Percentiles rank a stretch among this genome's conserved stretches.
phyloP scores from a whole-genome alignment of 371 early-diverging fungal genomes.

The Mortierella sp. region DNA sequence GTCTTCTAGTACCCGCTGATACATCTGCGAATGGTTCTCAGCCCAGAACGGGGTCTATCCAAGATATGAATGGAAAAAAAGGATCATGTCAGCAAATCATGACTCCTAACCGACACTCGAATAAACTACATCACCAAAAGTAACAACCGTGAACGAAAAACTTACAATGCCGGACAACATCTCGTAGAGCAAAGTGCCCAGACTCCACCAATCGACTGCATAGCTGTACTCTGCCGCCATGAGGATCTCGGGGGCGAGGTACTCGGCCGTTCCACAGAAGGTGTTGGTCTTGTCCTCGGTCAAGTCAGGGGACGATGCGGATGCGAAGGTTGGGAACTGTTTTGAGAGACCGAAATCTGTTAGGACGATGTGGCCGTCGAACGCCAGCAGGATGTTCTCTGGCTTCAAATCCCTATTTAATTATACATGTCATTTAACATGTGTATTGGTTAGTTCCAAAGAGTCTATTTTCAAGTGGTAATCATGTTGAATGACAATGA shows the following conservation, averaged over 20 bases:
- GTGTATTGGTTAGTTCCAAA: not conserved
- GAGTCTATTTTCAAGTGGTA: not conserved
- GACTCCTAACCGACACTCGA: not conserved
- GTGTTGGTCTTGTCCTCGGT: slow-evolving; percentile 79
- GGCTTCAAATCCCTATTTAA: slow-evolving; percentile 81
- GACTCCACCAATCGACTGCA: slow-evolving; percentile 97
- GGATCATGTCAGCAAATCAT: not conserved
- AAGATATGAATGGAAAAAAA: not conserved
- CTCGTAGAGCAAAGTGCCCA: slow-evolving; percentile 95
- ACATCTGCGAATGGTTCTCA: slow-evolving; percentile 85
- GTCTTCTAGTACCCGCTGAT: slow-evolving; percentile 83
- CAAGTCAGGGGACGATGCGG: slow-evolving; percentile 23
- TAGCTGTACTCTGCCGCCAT: slow-evolving; percentile 84
- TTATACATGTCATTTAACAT: not conserved
- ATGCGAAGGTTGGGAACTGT: slow-evolving; percentile 60
- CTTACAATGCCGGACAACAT: slow-evolving; percentile 79
- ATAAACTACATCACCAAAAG: not conserved
- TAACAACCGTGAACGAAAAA: not conserved
- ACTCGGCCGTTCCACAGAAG: slow-evolving; percentile 97
- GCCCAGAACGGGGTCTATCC: slow-evolving; percentile 83
- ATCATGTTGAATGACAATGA: not conserved
- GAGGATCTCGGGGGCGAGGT: slow-evolving; percentile 94
- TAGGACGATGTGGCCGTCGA: slow-evolving; percentile 88
- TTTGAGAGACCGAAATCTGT: slow-evolving; percentile 92
- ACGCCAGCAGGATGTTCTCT: slow-evolving; percentile 84